Conservation (phyloP, 805 yeast species). For the Alloascoidea africana region DNA sequence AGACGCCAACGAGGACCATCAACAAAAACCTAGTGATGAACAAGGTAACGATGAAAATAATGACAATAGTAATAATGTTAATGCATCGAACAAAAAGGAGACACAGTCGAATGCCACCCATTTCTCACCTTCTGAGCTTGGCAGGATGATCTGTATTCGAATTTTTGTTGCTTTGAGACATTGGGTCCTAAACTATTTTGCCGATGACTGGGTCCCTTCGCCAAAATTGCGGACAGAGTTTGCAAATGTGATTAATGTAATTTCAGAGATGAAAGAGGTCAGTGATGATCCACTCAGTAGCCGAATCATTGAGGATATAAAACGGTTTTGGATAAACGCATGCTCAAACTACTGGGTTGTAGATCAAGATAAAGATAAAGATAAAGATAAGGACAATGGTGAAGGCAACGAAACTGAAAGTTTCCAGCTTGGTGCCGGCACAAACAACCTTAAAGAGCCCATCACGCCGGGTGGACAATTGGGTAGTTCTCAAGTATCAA, state of each 20-base stretch:
- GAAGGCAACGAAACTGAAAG: slow-evolving; percentile 6
- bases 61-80: slow-evolving; percentile 1
- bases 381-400: slow-evolving; percentile 8
- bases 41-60: background rate
- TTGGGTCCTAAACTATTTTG: slow-evolving; percentile 80
- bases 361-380: no score
- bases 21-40: background rate
- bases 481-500: slow-evolving; percentile 4
- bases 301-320: slow-evolving; percentile 28
- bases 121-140: slow-evolving; percentile 24
- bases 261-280: slow-evolving; percentile 14
- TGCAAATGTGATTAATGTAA: slow-evolving; percentile 20
- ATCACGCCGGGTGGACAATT: slow-evolving; percentile 1
- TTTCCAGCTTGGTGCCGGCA: slow-evolving; percentile 1
- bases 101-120: no score
- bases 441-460: slow-evolving; percentile 5
- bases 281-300: slow-evolving; percentile 10
- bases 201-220: slow-evolving; percentile 61
- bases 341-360: slow-evolving; percentile 19
- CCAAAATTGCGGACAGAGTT: slow-evolving; percentile 30
- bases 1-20: slow-evolving; percentile 11
- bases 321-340: slow-evolving; percentile 31
- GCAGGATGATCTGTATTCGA: slow-evolving; percentile 56
- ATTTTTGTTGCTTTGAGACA: slow-evolving; percentile 80
- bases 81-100: slow-evolving; percentile 5